Evolutionary conservation across 495 filamentous ascomycete species (phyloP), one percentile per base, ranked within the genome.

Genomic region (Penicilliopsis zonata): DNA sequence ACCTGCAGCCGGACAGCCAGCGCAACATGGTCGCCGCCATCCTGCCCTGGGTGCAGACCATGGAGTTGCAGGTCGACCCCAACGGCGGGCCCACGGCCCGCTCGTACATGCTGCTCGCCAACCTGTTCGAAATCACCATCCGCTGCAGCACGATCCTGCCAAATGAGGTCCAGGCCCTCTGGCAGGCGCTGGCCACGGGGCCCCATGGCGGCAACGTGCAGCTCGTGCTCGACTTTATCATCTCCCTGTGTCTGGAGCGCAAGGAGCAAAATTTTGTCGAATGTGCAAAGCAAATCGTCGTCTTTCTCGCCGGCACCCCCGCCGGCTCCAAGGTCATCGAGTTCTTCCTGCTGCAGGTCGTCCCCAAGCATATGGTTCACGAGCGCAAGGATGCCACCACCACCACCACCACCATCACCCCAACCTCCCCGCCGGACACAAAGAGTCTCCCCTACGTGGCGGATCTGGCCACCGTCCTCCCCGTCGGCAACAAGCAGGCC

Each of bases 251-350:
- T 41, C 54, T 96, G 19, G 92, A 98, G 38, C 76, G 86, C 28
- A 75, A 87, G 32, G 90, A 98, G 43, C 92, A 96, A 40, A 95
- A 93, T 40, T 95, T 94, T 58, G 86, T 98, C 27, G 84, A 93
- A 39, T 94, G 84, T 49, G 86, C 90, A 2, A 96, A 96, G 59
- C 90, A 98, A 55, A 83, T 98, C 20, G 85, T 96, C 14, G 90
- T 96, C 0, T 94, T 95, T 49, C 57, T 98, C 3, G 86, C 90
- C 2, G 85, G 82, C 44, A 94, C 90, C 0, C 83, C 81, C 23
- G 88, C 84, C 13, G 86, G 87, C 8, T 76, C 80, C 20, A 92
- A 90, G 46, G 85, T 98, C 13, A 78, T 98, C 12, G 92, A 98
- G 44, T 94, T 94, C 40, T 69, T 98, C 31, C 55, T 96, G 26